Evolutionary conservation across 441 rosid species (phyloP).

Genomic region (Rhodomyrtus psidioides): DNA sequence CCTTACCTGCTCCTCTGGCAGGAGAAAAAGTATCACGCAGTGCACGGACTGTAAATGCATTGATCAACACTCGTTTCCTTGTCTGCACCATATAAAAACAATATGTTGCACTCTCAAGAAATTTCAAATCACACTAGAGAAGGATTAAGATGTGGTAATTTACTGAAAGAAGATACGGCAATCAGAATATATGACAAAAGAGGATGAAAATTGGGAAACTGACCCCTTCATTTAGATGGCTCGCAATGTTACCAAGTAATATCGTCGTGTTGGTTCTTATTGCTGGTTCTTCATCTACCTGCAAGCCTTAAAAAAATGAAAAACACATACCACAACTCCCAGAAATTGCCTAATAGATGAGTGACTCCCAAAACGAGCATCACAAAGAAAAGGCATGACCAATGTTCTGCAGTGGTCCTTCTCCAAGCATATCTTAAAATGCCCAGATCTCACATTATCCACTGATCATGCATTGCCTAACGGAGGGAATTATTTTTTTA

Average conservation of each 20-base stretch:
- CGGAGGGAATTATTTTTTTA: background rate
- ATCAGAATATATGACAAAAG: conserved; percentile 1
- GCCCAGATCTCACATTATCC: background rate
- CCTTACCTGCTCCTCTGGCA: conserved; percentile 97
- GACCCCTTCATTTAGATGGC: conserved; percentile 91
- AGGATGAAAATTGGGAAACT: conserved; percentile 21
- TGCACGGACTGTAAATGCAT: conserved; percentile 99
- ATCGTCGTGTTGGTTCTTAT: conserved; percentile 98
- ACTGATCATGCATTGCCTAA: background rate
- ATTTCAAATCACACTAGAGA: background rate
- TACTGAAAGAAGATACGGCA: background rate
- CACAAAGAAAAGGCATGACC: background rate
- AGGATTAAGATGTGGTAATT: background rate
- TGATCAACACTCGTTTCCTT: conserved; percentile 95
- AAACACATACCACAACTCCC: background rate
- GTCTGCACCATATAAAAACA: conserved; percentile 42
- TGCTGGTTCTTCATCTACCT: conserved; percentile 99
- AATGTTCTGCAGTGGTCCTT: background rate
- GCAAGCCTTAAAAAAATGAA: conserved; percentile 10
- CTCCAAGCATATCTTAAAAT: background rate
- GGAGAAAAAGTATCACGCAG: conserved; percentile 93
- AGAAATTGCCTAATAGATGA: background rate
- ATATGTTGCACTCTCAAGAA: conserved; percentile 14
- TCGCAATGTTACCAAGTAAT: conserved; percentile 94
- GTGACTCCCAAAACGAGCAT: background rate